A percentile compares a stretch with the other conserved stretches of the same genome.
These are phyloP conservation scores for Chaetomiaceae sp. DNA, from an alignment of 2,329 filamentous ascomycete species.

Conservation along the genomic window DNA sequence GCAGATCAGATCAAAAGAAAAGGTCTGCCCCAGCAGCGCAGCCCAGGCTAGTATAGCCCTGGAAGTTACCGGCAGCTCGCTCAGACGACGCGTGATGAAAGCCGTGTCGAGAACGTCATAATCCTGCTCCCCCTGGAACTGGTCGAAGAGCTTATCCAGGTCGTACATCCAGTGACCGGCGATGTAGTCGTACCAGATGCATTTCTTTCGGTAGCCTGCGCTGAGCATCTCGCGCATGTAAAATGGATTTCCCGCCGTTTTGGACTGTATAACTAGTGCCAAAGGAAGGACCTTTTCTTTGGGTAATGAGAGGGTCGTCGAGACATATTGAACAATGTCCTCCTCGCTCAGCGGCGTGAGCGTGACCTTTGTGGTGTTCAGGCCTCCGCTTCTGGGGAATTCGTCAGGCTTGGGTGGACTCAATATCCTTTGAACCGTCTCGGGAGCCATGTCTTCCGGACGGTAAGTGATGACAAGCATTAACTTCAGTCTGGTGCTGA, in stretches of 20 bases:
- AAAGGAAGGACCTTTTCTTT: slow-evolving; percentile 69
- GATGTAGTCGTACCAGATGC: slow-evolving; percentile 86
- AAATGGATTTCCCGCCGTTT: slow-evolving; percentile 82
- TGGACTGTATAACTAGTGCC: slow-evolving; percentile 79
- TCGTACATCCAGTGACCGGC: slow-evolving; percentile 78
- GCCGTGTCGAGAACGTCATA: slow-evolving; percentile 75
- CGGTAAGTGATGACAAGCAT: slow-evolving; percentile 73
- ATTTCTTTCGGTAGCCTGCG: slow-evolving; percentile 77
- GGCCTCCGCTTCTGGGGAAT: slow-evolving; percentile 39
- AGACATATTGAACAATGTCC: slow-evolving; percentile 76
- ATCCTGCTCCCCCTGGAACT: slow-evolving; percentile 73
- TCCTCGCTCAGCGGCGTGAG: slow-evolving; percentile 68
- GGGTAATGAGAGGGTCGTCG: slow-evolving; percentile 69
- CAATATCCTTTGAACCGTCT: slow-evolving; percentile 49
- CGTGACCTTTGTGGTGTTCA: slow-evolving; percentile 62
- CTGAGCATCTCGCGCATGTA: slow-evolving; percentile 88
- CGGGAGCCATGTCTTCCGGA: slow-evolving; percentile 56
- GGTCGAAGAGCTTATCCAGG: slow-evolving; percentile 75
- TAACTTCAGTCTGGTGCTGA: slow-evolving; percentile 71
- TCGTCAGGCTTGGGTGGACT: slow-evolving; percentile 50
- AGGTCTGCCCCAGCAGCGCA: slow-evolving; percentile 71
- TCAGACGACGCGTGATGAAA: slow-evolving; percentile 72
- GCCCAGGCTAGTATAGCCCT: slow-evolving; percentile 81
- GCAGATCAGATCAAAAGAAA: slow-evolving; percentile 77
- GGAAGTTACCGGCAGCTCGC: slow-evolving; percentile 68